phyloP scores from a whole-genome alignment of 192 early-diverging fungal species.

The Backusella macrospora region DNA sequence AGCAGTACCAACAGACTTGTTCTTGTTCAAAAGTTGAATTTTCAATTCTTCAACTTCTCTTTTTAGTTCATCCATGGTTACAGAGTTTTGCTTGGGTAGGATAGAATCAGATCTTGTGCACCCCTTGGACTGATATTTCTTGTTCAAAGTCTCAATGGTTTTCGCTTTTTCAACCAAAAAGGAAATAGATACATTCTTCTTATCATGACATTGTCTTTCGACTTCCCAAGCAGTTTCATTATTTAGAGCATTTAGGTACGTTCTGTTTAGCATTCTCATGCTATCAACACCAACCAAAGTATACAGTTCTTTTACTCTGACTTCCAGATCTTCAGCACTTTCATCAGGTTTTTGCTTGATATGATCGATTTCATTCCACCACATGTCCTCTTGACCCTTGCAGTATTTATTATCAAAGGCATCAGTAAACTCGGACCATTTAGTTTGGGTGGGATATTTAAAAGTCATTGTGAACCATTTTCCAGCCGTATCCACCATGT shows the following conservation, averaged over 20 bases:
- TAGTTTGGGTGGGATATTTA: too few species aligned
- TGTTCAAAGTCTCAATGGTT: background rate
- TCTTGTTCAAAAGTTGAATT: background rate
- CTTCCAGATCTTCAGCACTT: background rate
- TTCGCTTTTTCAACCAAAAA: background rate
- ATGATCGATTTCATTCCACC: background rate
- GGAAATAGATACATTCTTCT: too few species aligned
- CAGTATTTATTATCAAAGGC: background rate
- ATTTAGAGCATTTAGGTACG: background rate
- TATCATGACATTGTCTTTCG: background rate
- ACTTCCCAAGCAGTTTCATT: background rate
- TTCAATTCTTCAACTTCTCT: background rate
- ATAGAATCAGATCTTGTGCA: too few species aligned
- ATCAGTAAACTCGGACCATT: background rate
- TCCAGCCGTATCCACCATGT: too few species aligned
- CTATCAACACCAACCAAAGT: background rate
- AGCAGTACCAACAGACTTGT: too few species aligned
- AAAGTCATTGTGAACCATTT: too few species aligned
- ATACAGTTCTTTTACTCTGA: background rate
- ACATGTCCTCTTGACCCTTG: background rate
- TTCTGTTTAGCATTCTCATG: background rate
- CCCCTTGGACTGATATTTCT: background rate
- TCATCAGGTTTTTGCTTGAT: background rate
- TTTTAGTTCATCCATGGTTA: background rate
- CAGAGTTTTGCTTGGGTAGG: background rate